A percentile compares a stretch with the other conserved stretches of the same genome.
phyloP scores from a whole-genome alignment of 1,284 basidiomycete species.

The Ceratobasidium sp. region DNA sequence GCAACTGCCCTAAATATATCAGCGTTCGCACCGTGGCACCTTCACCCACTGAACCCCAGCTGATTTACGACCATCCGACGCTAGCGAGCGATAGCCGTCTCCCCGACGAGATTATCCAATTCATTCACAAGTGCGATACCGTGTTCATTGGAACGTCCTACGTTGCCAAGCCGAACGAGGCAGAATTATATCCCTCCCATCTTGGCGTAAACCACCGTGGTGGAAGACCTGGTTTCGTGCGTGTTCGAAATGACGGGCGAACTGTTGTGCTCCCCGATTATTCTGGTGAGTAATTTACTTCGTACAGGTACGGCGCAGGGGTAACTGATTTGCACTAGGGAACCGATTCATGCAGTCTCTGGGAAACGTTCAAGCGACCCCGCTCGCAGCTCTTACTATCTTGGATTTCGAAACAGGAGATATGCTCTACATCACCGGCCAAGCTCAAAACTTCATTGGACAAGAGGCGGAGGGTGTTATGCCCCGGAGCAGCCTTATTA shows the following conservation, averaged over 20 bases:
- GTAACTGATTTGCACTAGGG: constrained; percentile 55
- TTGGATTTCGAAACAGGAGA: constrained; percentile 66
- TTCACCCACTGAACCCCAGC: constrained; percentile 57
- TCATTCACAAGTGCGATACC: constrained; percentile 65
- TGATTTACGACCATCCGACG: constrained; percentile 56
- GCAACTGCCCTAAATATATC: constrained; percentile 76
- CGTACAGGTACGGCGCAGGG: neutral
- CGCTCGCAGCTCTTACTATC: constrained; percentile 66
- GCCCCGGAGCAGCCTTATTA: constrained; percentile 66
- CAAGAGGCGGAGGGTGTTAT: constrained; percentile 62
- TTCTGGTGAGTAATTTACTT: constrained; percentile 59
- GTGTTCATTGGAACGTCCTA: constrained; percentile 68
- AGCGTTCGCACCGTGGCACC: constrained; percentile 62
- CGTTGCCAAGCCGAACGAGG: constrained; percentile 56
- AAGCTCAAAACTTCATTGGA: constrained; percentile 64
- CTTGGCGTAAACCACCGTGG: constrained; percentile 73
- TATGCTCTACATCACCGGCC: constrained; percentile 71
- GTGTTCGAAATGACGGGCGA: constrained; percentile 65
- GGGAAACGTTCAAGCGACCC: constrained; percentile 69
- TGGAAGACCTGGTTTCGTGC: constrained; percentile 68
- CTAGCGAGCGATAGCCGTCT: constrained; percentile 59
- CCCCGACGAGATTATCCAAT: constrained; percentile 61
- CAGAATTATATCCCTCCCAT: constrained; percentile 62
- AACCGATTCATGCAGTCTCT: constrained; percentile 70
- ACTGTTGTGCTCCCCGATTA: constrained; percentile 71